These are phyloP conservation scores for Ophiorrhiza pumila DNA, from an alignment of 257 asterid species.

Conservation along the genomic window DNA sequence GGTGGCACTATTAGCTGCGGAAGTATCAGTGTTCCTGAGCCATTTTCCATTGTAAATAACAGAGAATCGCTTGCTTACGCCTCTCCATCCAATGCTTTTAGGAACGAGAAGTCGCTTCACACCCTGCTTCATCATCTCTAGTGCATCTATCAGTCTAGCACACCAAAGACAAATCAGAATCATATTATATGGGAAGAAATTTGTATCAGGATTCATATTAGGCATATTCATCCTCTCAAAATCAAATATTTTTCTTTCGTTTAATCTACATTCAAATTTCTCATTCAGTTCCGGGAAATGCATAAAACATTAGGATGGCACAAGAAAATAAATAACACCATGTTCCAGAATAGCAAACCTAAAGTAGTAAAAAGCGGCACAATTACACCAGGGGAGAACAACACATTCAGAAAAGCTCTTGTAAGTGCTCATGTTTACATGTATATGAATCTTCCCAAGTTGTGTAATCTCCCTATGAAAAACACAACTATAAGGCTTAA, in stretches of 20 bases:
- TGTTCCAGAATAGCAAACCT: not conserved
- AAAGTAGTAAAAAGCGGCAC: not conserved
- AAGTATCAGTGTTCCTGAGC: constrained; percentile 62
- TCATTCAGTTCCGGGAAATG: not conserved
- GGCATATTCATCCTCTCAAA: not conserved
- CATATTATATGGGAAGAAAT: not conserved
- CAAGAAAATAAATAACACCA: not conserved
- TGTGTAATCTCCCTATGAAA: not conserved
- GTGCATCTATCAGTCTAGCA: constrained; percentile 86
- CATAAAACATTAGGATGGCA: not conserved
- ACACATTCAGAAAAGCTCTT: not conserved
- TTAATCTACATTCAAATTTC: not conserved
- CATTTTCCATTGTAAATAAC: constrained; percentile 79
- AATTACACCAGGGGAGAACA: not conserved
- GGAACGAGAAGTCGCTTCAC: constrained; percentile 95
- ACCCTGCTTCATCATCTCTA: constrained; percentile 99
- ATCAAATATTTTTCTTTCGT: not conserved
- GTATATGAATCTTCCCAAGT: not conserved
- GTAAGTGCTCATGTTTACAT: not conserved
- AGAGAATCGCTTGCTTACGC: constrained; percentile 94
- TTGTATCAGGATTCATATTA: not conserved
- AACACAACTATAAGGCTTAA: not conserved
- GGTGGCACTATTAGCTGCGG: constrained; percentile 31
- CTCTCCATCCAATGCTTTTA: constrained; percentile 77
- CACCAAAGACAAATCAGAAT: constrained; percentile 17